Evolutionary conservation across 495 filamentous ascomycete genomes (phyloP), one percentile per base, ranked within the genome.

Genomic region (Chaetomium tenue): DNA sequence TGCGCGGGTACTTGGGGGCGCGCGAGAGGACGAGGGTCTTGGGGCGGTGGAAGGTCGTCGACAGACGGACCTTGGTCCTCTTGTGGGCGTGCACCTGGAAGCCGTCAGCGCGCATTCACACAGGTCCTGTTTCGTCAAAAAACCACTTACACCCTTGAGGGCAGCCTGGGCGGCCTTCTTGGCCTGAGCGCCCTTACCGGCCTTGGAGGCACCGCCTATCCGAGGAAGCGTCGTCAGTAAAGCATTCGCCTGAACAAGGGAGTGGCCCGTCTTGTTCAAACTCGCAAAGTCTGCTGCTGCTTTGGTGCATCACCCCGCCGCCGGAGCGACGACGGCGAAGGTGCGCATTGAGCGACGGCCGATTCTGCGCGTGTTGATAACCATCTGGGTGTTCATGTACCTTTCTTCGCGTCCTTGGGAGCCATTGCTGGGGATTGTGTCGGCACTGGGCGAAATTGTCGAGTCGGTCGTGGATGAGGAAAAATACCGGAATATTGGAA

Each of bases 31-130:
- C 81, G 67, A 97, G 92, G 72, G 92, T 97, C 85, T 96, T 95
- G 68, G 91, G 92, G 66, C 88, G 91, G 88, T 96, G 95, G 89
- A 98, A 98, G 77, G 92, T 95, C 62, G 94, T 96, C 74, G 86
- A 91, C 68, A 85, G 85, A 74, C 94, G 88, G 78, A 96, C 86
- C 86, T 98, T 98, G 83, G 88, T 88, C 77, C 86, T 81, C 85
- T 96, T 96, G 83, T 93, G 87, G 75, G 89, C 83, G 81, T 91
- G 82, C 64, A 71, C 72, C 89, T 91, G 73, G 13, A 67, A 33
- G 54, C 16, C n/a, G 63, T 72, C 30, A 68, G 64, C 18, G 20
- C 23, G 22, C 20, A n/a, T 4, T 37, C 18, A n/a, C 18, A n/a
- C 6, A 42, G 33, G 7, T 7, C 3, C 18, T 12, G 20, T 6